Conservation (phyloP, 1,139 yeast genomes). For the Scheffersomyces lignicola region DNA sequence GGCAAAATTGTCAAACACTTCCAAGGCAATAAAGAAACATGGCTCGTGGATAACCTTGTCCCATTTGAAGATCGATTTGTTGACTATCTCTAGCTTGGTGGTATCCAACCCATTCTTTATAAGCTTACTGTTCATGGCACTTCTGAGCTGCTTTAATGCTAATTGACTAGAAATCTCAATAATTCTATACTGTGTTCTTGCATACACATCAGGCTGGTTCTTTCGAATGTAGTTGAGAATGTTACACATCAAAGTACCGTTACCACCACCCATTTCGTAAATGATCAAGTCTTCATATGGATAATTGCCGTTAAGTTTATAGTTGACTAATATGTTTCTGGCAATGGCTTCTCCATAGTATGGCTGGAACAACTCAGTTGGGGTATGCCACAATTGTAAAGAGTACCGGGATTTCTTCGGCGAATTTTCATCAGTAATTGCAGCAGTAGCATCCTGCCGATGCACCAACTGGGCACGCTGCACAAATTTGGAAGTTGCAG, state of each 20-base stretch:
- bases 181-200: conserved; percentile 65
- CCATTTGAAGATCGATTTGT: conserved; percentile 80
- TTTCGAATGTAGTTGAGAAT: conserved; percentile 65
- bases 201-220: conserved; percentile 71
- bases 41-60: conserved; percentile 61
- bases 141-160: conserved; percentile 58
- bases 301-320: conserved; percentile 58
- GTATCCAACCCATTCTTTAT: conserved; percentile 42
- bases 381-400: conserved; percentile 86
- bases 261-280: conserved; percentile 91
- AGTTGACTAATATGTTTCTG: conserved; percentile 66
- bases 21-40: conserved; percentile 78
- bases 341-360: conserved; percentile 85
- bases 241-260: conserved; percentile 82
- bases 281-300: conserved; percentile 68
- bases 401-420: conserved; percentile 32
- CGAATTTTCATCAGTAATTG: conserved; percentile 12
- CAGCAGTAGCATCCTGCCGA: conserved; percentile 20
- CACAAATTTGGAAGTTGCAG: conserved; percentile 29
- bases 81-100: conserved; percentile 60
- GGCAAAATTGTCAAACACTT: conserved; percentile 82
- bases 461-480: conserved; percentile 32
- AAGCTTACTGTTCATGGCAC: conserved; percentile 36
- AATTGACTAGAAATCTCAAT: conserved; percentile 74
- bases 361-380: conserved; percentile 82